Percentiles rank a stretch among this genome's conserved stretches.
Conservation (phyloP, 768 basidiomycete genomes). For the Russula foetens region DNA sequence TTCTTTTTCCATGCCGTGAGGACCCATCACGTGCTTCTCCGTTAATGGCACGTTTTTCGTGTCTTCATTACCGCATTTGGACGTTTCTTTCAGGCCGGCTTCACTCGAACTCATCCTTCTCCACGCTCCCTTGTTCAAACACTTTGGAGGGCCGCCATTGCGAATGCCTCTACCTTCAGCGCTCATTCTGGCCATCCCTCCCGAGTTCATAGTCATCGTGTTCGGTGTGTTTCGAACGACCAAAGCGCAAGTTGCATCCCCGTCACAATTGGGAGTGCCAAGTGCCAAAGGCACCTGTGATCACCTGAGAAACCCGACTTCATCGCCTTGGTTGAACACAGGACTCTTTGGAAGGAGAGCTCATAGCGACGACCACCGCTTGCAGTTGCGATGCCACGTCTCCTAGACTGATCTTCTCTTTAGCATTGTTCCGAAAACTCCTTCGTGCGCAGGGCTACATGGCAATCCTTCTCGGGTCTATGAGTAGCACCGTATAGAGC, state of each 20-base stretch:
- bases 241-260: background rate
- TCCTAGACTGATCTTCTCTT: background rate
- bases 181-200: no score
- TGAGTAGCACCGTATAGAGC: background rate
- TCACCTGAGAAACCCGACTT: no score
- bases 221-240: background rate
- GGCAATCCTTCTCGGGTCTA: no score
- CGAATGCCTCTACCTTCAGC: no score
- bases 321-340: background rate
- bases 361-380: background rate
- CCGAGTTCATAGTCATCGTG: background rate
- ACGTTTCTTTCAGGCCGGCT: background rate
- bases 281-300: background rate
- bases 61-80: background rate
- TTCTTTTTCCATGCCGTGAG: background rate
- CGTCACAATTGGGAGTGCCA: background rate
- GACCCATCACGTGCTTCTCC: background rate
- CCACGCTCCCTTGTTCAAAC: background rate
- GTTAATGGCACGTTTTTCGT: background rate
- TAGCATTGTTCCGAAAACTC: no score
- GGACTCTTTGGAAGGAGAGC: background rate
- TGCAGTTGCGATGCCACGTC: background rate
- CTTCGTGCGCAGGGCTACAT: no score
- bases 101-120: background rate
- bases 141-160: no score